Base-by-base conservation (phyloP, 1,139 yeast species). In the Arxiozyma slooffiae region DNA sequence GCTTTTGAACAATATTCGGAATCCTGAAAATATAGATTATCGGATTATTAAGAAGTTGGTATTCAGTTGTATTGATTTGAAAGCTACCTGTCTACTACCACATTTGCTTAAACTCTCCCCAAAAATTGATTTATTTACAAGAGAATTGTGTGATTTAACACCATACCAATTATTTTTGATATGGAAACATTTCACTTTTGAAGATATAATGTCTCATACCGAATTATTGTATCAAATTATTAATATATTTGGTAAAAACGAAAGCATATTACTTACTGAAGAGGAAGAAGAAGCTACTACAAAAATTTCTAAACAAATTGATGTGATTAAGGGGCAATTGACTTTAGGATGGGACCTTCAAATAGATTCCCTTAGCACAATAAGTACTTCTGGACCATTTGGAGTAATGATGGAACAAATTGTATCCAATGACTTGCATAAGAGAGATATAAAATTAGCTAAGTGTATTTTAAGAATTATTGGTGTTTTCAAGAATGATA, bases 401-500 rank as follows among this genome's bases (percentile, higher is more conserved):
- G 21, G 49, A 14, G 49, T 53, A n/a, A 20, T 58, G 7, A 39
- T 55, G 16, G 52, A 53, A n/a, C 38, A 52, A 20, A 48, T 60
- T 20, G 49, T 47, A 23, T 39, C 30, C 16, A 21, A 37, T n/a
- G 50, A 53, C 4, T 38, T 57, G 7, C 56, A 57, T 41, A 45
- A 45, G 26, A 44, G 17, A 2, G 51, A 55, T 40, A 45, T 57
- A 14, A 18, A 38, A 6, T 40, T 60, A 11, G 60, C 64, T 3
- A 52, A 49, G 24, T 46, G 42, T 14, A 41, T 66, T 2, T 53
- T 77, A 23, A 73, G 73, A 52, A 55, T 65, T 6, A 65, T 67
- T 46, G 81, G 80, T 0, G 65, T 73, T 54, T 58, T 68, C 53
- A 55, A 56, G n/a, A 57, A 63, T 37, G 71, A 77, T 49, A 64